phyloP scores from a whole-genome alignment of 768 basidiomycete genomes.

The Leccinum barrowsii region DNA sequence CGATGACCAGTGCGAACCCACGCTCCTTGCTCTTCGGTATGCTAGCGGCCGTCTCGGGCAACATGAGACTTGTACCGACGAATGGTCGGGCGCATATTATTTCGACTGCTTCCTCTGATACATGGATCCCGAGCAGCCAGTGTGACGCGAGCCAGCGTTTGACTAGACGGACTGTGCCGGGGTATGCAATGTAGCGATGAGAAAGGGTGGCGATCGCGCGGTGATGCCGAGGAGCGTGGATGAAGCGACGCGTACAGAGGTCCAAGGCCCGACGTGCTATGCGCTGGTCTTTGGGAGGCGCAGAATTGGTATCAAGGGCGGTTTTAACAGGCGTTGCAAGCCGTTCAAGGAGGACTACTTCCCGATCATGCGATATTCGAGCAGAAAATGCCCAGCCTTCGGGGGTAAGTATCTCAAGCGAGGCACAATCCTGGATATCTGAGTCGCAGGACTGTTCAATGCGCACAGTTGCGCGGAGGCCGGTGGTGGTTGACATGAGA shows the following conservation, averaged over 20 bases:
- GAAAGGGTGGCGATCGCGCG: constrained; percentile 73
- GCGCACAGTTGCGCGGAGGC: constrained; percentile 56
- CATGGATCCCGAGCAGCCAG: constrained; percentile 73
- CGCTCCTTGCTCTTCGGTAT: constrained; percentile 75
- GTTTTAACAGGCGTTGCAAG: constrained; percentile 47
- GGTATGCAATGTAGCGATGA: constrained; percentile 75
- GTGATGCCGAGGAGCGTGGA: constrained; percentile 82
- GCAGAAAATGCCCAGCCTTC: constrained; percentile 87
- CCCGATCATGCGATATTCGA: constrained; percentile 85
- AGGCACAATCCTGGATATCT: constrained; percentile 63
- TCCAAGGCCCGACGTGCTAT: constrained; percentile 56
- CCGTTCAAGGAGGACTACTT: constrained; percentile 72
- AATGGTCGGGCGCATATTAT: constrained; percentile 80
- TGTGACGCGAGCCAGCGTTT: constrained; percentile 94
- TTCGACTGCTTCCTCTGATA: constrained; percentile 79
- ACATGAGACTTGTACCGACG: constrained; percentile 41
- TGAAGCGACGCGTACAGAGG: constrained; percentile 66
- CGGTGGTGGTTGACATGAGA: constrained; percentile 51
- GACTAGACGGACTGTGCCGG: constrained; percentile 80
- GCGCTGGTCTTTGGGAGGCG: constrained; percentile 41
- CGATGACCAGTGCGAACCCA: constrained; percentile 72
- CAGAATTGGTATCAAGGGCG: not conserved
- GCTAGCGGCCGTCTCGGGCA: constrained; percentile 36
- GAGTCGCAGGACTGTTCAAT: constrained; percentile 49
- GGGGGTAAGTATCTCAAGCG: constrained; percentile 72